A percentile compares a stretch with the other conserved stretches of the same genome.
Conservation (phyloP, 345 rosid genomes). For the Corchorus capsularis region DNA sequence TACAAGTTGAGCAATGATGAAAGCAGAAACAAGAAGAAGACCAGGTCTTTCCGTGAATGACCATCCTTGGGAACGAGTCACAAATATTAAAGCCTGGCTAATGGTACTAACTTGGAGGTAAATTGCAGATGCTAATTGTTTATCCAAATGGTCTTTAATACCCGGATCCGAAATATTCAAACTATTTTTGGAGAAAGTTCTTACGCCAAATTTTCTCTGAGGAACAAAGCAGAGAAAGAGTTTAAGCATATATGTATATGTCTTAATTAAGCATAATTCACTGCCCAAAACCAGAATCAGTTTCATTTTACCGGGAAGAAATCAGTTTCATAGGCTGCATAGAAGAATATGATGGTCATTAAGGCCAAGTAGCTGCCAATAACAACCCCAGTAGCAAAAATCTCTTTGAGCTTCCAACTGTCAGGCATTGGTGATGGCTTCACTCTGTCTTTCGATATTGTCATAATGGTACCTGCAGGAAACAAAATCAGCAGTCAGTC, state of each 20-base stretch:
- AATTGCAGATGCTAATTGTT: constrained; percentile 53
- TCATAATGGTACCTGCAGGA: constrained; percentile 75
- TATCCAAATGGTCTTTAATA: constrained; percentile 28
- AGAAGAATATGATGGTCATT: constrained; percentile 72
- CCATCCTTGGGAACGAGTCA: constrained; percentile 71
- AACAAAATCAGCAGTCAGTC: not conserved
- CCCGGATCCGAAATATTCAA: constrained; percentile 25
- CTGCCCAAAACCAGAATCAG: not conserved
- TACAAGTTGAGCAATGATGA: constrained; percentile 68
- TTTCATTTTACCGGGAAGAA: constrained; percentile 55
- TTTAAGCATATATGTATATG: too few species aligned
- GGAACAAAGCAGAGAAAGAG: constrained; percentile 3
- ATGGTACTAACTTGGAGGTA: constrained; percentile 82
- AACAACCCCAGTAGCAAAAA: constrained; percentile 84
- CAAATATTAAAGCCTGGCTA: constrained; percentile 88
- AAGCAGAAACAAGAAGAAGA: constrained; percentile 69
- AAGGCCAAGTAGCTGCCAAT: constrained; percentile 76
- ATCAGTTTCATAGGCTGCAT: constrained; percentile 57
- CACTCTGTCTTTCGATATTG: constrained; percentile 91
- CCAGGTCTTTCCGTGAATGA: constrained; percentile 63
- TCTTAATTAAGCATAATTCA: not conserved
- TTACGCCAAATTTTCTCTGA: constrained; percentile 51
- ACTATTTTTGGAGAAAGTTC: constrained; percentile 27
- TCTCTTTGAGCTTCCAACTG: constrained; percentile 89
- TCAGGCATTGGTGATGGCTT: constrained; percentile 89